Base-by-base conservation (phyloP, 2,329 filamentous ascomycete species). In the Phymatotrichopsis omnivora region DNA sequence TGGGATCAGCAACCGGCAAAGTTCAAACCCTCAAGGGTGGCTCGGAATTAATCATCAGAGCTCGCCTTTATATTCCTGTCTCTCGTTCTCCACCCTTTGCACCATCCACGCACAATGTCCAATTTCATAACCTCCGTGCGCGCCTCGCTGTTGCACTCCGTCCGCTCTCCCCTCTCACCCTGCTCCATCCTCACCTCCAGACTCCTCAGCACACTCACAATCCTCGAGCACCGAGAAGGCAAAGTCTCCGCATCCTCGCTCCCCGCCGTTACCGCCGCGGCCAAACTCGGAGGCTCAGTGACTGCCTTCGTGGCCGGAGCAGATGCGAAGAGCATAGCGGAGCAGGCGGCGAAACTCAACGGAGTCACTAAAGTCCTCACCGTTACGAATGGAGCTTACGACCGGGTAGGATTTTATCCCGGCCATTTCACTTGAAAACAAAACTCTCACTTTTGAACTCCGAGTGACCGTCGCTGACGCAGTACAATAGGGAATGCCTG, bases 211-310 rank as follows among this genome's bases (percentile, higher is more conserved):
- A 91, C 87, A 27, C 75, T 98, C 45, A 89, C 89, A 34, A 71
- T 98, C 42, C 76, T 98, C 52, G 91, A 98, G 68, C 91, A 96
- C 67, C 78, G 80, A 60, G 82, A 93, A 60, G 91, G 91, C 52
- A 80, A 86, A 67, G 75, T 98, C 55, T 86, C 85, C 61, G 67
- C 74, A 51, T 80, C 82, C 17, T 95, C 87, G 4, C 70, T 95
- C 45, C 84, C 84, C 60, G 82, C 86, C 33, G 75, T 96, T 48
- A 82, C 84, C 7, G 91, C 91, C 7, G 89, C 86, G 16, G 75
- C 81, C 64, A 87, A 87, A 64, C 67, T 96, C 6, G 89, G 89
- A 45, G 89, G 87, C 3, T 69, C 82, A 5, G 72, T 98, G 40
- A 87, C 89, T 53, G 91, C 74, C 12, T 91, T 98, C 58, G 68